Evolutionary conservation across 1,284 basidiomycete species (phyloP), one percentile per base, ranked within the genome.

Genomic region (Boletus austroedulis): DNA sequence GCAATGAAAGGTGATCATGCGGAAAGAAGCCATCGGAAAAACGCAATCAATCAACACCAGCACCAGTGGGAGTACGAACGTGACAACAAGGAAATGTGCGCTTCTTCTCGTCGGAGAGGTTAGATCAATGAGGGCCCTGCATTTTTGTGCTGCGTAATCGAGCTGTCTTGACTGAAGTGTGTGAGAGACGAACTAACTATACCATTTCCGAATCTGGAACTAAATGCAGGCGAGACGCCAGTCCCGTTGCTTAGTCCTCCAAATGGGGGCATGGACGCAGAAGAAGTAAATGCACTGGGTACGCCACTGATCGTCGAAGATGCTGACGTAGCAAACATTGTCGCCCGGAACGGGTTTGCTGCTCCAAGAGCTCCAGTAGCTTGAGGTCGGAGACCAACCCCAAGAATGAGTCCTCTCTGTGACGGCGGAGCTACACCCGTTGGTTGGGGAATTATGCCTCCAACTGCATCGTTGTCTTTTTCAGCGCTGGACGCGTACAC

Each of bases 311-410:
- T 45, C 29, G 47, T n/a, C 10, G 55, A 45, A 8, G 54, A 41
- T 41, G 55, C 47, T 29, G 74, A 61, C 8, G 63, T 45, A 14
- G 62, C 55, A 53, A 77, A 75, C 82, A 84, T 84, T 4, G 85
- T 86, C 11, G 86, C 83, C 46, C 90, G 81, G 78, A 92, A 92
- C 10, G 90, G 90, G 65, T 92, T 92, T 11, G 83, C 84, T 28
- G 75, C 78, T 19, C 84, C 85, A 15, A 72, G 73, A 24, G 65
- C 34, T 6, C 88, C 89, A 5, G 89, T 91, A 67, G 82, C 79
- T 66, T 92, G 90, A 6, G 90, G 87, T 32, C 88, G 78, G 31
- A 92, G 75, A 6, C 89, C 87, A 31, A 79, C 77, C 19, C 87
- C 86, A 10, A 83, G 56, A 2, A 77, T 71, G 7, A 75, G 78